Evolutionary conservation across 1,284 basidiomycete species (phyloP).

Genomic region (Cerioporus squamosus): DNA sequence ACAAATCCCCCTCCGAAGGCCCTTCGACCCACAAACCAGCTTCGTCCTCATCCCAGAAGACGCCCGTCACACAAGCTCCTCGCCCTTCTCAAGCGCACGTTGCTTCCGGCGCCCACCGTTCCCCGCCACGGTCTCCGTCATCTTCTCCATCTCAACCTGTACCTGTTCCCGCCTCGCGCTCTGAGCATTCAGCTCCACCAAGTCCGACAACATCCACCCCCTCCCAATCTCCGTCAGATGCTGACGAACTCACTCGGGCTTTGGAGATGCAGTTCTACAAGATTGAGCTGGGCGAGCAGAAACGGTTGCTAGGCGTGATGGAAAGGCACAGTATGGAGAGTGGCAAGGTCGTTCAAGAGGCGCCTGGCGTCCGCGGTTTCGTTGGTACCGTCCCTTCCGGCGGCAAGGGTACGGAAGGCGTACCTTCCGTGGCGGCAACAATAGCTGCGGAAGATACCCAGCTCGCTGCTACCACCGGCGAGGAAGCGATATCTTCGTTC

Average conservation of each 20-base stretch:
- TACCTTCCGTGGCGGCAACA: neutral
- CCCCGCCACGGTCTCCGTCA: slow-evolving; percentile 18
- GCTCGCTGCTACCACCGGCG: slow-evolving; percentile 4
- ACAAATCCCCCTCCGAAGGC: neutral
- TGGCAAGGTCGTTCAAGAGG: slow-evolving; percentile 29
- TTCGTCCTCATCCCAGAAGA: neutral
- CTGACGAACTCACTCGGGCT: slow-evolving; percentile 58
- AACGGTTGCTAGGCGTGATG: slow-evolving; percentile 90
- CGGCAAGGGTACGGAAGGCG: slow-evolving; percentile 5
- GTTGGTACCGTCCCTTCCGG: slow-evolving; percentile 5
- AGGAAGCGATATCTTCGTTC: slow-evolving; percentile 46
- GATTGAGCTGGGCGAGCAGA: slow-evolving; percentile 90
- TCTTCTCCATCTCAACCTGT: slow-evolving; percentile 16
- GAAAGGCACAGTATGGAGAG: slow-evolving; percentile 79
- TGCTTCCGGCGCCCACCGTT: slow-evolving; percentile 6
- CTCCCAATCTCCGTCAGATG: slow-evolving; percentile 37
- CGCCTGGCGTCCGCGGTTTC: slow-evolving; percentile 10
- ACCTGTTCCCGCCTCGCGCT: slow-evolving; percentile 1
- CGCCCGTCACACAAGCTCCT: neutral
- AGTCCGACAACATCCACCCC: slow-evolving; percentile 25
- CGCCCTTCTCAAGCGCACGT: neutral
- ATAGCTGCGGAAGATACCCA: slow-evolving; percentile 10
- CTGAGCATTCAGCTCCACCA: neutral
- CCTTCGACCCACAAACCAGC: slow-evolving; percentile 1
- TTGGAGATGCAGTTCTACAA: slow-evolving; percentile 92